Evolutionary conservation across 805 yeast species (phyloP).

Genomic region (Lipomyces orientalis): DNA sequence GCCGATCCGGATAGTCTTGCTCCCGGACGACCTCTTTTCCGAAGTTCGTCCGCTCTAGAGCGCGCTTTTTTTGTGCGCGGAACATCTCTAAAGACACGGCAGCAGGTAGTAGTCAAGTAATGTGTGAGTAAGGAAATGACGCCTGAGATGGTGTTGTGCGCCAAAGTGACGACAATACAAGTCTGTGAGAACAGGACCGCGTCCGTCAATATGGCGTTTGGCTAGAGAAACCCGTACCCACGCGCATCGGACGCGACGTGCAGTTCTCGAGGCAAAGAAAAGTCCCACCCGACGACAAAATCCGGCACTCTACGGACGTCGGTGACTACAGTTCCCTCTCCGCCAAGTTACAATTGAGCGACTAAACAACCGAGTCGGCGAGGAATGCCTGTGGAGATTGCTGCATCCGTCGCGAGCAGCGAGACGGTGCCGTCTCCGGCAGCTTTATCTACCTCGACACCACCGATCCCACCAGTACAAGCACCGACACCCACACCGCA

Average conservation of each 20-base stretch:
- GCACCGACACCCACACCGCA: neutral
- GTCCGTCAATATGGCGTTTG: no score
- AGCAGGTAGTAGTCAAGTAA: no score
- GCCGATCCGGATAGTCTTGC: constrained; percentile 57
- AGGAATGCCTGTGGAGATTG: neutral
- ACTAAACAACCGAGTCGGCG: neutral
- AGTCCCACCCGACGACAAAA: neutral
- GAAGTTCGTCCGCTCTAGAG: constrained; percentile 41
- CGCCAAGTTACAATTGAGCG: neutral
- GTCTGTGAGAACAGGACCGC: no score
- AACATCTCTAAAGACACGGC: constrained; percentile 39
- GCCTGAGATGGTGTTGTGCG: no score
- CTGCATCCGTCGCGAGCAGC: constrained; percentile 3
- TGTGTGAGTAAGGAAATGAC: neutral
- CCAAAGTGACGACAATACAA: no score
- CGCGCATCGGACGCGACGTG: neutral
- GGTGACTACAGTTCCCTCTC: neutral
- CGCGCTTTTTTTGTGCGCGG: constrained; percentile 41
- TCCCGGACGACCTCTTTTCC: constrained; percentile 47
- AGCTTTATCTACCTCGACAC: neutral
- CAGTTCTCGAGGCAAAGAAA: neutral
- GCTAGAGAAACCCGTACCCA: neutral
- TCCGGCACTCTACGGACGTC: neutral
- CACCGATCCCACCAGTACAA: neutral
- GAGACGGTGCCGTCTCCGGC: constrained; percentile 8